Evolutionary conservation across 73 alveolate genomes (phyloP).

Genomic region (Paramecium pentaurelia): DNA sequence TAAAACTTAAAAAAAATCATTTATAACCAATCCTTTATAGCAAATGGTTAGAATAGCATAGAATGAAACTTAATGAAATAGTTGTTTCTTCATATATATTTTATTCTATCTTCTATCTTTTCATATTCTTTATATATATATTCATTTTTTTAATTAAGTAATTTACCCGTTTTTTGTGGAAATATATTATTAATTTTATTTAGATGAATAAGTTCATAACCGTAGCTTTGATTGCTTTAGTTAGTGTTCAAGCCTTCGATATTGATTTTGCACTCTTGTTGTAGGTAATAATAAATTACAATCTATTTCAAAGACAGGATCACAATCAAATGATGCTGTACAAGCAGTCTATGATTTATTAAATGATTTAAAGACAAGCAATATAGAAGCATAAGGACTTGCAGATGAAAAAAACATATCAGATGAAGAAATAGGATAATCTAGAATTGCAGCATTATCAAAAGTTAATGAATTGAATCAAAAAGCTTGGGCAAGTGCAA

Average conservation of each 20-base stretch:
- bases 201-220: constrained; percentile 23
- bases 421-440: constrained; percentile 28
- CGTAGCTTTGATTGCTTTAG: background rate
- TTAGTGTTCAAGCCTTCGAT: background rate
- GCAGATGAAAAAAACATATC: constrained; percentile 38
- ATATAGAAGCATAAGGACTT: constrained; percentile 9
- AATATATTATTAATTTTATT: background rate
- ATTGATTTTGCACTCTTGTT: background rate
- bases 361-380: constrained; percentile 45
- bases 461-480: constrained; percentile 29
- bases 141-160: background rate
- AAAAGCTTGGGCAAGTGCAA: constrained; percentile 40
- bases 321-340: constrained; percentile 39
- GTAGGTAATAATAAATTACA: background rate
- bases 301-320: background rate
- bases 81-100: background rate
- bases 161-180: background rate
- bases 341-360: constrained; percentile 37
- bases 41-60: background rate
- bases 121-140: background rate
- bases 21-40: background rate
- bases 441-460: constrained; percentile 22
- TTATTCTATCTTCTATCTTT: background rate
- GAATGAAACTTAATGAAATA: background rate
- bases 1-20: background rate